phyloP scores from a whole-genome alignment of 352 stramenopile genomes.

The Saprolegnia diclina region DNA sequence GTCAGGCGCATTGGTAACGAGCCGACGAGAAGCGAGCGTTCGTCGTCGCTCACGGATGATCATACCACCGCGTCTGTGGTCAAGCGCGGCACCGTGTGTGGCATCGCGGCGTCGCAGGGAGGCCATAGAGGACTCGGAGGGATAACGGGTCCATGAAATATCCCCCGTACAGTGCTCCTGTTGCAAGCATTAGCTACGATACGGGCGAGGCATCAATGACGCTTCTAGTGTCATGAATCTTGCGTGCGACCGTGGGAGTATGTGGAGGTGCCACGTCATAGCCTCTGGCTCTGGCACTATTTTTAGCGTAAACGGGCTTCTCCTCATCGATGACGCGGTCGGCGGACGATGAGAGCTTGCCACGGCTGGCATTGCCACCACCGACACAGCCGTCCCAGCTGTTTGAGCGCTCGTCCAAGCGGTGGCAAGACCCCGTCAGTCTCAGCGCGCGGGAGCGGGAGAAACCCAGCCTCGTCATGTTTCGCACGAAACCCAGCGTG shows the following conservation, averaged over 20 bases:
- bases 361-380: background rate
- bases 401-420: conserved; percentile 7
- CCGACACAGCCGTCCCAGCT: conserved; percentile 13
- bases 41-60: no score
- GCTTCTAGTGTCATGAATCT: background rate
- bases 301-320: no score
- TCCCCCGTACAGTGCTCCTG: no score
- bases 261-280: background rate
- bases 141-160: no score
- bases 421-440: background rate
- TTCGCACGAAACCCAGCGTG: conserved; percentile 1
- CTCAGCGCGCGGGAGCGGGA: background rate
- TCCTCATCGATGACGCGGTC: background rate
- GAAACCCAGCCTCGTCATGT: conserved; percentile 12
- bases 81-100: no score
- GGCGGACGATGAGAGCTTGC: background rate
- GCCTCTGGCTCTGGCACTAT: background rate
- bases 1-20: background rate
- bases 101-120: no score
- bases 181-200: no score
- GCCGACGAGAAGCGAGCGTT: no score
- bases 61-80: no score
- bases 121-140: no score
- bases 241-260: background rate
- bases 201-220: no score